Conservation (phyloP, 2,329 filamentous ascomycete genomes). For the Botryosphaeria dothidea region DNA sequence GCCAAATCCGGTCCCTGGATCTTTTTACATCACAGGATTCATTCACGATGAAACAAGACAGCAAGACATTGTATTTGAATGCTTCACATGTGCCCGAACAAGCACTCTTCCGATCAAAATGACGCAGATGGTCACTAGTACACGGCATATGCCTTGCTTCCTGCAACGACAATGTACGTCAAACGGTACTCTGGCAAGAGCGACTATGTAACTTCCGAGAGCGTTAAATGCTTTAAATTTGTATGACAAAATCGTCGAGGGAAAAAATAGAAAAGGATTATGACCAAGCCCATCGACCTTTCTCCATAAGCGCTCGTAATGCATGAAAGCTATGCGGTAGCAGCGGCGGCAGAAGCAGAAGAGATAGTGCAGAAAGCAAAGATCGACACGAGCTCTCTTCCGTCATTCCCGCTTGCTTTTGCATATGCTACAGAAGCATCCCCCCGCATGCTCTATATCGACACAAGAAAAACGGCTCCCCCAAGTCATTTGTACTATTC, state of each 20-base stretch:
- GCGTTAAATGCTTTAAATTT: not conserved
- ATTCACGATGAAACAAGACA: too few species aligned
- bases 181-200: too few species aligned
- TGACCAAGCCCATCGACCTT: slow-evolving; percentile 1
- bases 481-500: not conserved
- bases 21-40: too few species aligned
- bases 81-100: too few species aligned
- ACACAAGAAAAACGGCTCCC: not conserved
- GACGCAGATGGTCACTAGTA: too few species aligned
- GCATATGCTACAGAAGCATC: not conserved
- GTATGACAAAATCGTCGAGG: not conserved
- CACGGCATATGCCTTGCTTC: too few species aligned
- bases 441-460: slow-evolving; percentile 5
- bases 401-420: not conserved
- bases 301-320: slow-evolving; percentile 9
- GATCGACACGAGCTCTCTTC: not conserved
- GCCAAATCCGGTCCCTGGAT: too few species aligned
- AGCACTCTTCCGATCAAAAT: too few species aligned
- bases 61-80: too few species aligned
- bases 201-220: not conserved
- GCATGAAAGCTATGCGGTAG: slow-evolving; percentile 8
- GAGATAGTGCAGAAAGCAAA: not conserved
- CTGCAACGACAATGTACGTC: too few species aligned
- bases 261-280: not conserved
- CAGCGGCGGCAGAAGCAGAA: not conserved